phyloP scores from a whole-genome alignment of 768 basidiomycete genomes.

The Hortiboletus campestris region DNA sequence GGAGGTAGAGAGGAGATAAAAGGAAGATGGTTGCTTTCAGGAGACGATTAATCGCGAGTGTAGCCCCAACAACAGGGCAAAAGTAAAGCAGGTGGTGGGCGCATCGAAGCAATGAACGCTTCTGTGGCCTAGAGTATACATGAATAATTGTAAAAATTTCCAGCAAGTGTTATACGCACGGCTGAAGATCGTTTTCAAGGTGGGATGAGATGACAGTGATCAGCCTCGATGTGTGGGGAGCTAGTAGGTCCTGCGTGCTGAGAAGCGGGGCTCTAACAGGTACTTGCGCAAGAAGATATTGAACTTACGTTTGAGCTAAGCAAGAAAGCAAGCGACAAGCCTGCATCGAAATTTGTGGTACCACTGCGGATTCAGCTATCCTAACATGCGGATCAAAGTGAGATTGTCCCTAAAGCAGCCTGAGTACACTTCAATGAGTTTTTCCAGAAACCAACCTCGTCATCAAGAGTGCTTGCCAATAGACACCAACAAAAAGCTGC shows the following conservation, averaged over 20 bases:
- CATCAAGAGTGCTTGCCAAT: conserved; percentile 46
- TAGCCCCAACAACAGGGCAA: conserved; percentile 47
- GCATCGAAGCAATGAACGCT: conserved; percentile 44
- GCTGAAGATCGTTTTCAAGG: conserved; percentile 52
- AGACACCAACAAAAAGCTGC: conserved; percentile 53
- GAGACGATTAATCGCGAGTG: conserved; percentile 50
- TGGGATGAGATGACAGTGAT: conserved; percentile 53
- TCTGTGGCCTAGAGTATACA: conserved; percentile 32
- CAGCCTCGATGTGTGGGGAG: conserved; percentile 55
- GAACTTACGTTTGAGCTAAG: conserved; percentile 49
- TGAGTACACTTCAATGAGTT: conserved; percentile 5
- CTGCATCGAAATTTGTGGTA: conserved; percentile 48
- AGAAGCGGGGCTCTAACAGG: background rate
- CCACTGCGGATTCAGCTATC: conserved; percentile 48
- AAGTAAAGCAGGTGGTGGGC: conserved; percentile 42
- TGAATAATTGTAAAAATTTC: conserved; percentile 4
- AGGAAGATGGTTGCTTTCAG: conserved; percentile 50
- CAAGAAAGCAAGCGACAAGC: conserved; percentile 51
- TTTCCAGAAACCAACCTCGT: conserved; percentile 34
- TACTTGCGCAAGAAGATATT: background rate
- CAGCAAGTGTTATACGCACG: conserved; percentile 38
- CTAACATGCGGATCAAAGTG: conserved; percentile 51
- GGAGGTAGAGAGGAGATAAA: conserved; percentile 47
- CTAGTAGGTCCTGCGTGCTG: conserved; percentile 55
- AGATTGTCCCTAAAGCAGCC: conserved; percentile 40